A percentile compares a stretch with the other conserved stretches of the same genome.
Evolutionary conservation across 768 basidiomycete genomes (phyloP).

Genomic region (Kwoniella botswanensis): DNA sequence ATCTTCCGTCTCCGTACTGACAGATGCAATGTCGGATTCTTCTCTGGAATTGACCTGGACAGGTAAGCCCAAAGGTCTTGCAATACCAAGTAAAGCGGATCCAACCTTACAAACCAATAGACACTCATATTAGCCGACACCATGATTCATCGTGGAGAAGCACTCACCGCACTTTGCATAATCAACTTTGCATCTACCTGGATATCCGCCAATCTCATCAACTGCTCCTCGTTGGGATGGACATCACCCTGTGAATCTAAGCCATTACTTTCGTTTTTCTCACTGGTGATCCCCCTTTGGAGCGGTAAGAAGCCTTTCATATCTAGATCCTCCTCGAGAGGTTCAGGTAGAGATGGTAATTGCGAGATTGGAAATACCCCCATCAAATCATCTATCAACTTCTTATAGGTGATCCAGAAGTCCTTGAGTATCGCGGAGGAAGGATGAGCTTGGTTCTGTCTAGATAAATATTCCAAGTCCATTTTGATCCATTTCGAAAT

Average conservation of each 20-base stretch:
- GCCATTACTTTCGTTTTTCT: neutral
- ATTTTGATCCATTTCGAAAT: slow-evolving; percentile 85
- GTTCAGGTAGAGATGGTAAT: slow-evolving; percentile 66
- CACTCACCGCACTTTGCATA: slow-evolving; percentile 65
- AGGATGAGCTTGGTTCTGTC: slow-evolving; percentile 42
- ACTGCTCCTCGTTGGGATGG: slow-evolving; percentile 92
- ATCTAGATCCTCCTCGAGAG: slow-evolving; percentile 89
- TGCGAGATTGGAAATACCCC: slow-evolving; percentile 71
- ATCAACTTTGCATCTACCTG: slow-evolving; percentile 74
- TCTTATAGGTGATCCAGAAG: slow-evolving; percentile 76
- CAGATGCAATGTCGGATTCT: slow-evolving; percentile 70
- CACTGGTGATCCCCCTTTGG: slow-evolving; percentile 64
- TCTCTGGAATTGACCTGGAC: slow-evolving; percentile 14
- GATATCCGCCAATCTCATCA: slow-evolving; percentile 90
- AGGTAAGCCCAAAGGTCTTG: neutral
- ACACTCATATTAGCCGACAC: neutral
- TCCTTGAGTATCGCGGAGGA: slow-evolving; percentile 34
- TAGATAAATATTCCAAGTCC: slow-evolving; percentile 71
- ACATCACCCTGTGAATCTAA: slow-evolving; percentile 51
- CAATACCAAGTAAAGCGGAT: slow-evolving; percentile 1
- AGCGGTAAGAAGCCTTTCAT: slow-evolving; percentile 86
- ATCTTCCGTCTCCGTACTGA: slow-evolving; percentile 76
- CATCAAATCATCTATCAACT: slow-evolving; percentile 69
- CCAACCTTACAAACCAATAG: neutral
- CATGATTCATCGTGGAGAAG: neutral